A percentile compares a stretch with the other conserved stretches of the same genome.
These are phyloP conservation scores for Abrus pulchellus DNA, from an alignment of 306 rosid species.

Conservation along the genomic window DNA sequence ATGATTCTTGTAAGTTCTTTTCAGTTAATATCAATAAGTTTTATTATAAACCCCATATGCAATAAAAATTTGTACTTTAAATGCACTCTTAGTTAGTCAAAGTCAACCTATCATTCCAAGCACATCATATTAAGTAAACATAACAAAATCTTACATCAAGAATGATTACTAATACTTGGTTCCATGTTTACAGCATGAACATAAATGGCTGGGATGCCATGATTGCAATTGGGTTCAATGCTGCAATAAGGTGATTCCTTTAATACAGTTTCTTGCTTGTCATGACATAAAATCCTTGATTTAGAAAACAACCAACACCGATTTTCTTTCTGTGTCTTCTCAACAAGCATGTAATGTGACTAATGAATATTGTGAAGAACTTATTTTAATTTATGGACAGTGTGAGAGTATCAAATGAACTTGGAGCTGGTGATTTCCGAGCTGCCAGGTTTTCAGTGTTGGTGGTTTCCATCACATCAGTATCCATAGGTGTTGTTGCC, in stretches of 20 bases:
- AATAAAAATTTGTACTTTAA: too few species aligned
- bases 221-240: slow-evolving; percentile 86
- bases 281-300: background rate
- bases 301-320: too few species aligned
- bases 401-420: slow-evolving; percentile 91
- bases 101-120: background rate
- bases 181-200: slow-evolving; percentile 67
- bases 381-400: slow-evolving; percentile 51
- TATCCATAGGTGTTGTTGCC: slow-evolving; percentile 65
- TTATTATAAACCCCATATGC: too few species aligned
- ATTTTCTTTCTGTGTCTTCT: background rate
- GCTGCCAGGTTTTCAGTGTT: slow-evolving; percentile 72
- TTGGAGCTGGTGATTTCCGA: slow-evolving; percentile 69
- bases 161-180: background rate
- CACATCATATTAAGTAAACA: slow-evolving; percentile 6
- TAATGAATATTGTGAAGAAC: background rate
- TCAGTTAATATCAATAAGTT: too few species aligned
- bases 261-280: background rate
- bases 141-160: background rate
- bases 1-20: too few species aligned
- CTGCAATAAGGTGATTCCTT: slow-evolving; percentile 70
- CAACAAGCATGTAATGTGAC: background rate
- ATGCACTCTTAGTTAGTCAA: background rate
- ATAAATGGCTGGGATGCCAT: slow-evolving; percentile 79
- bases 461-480: slow-evolving; percentile 76